These are phyloP conservation scores for Ophiostoma pallidulum DNA, from an alignment of 2,329 filamentous ascomycete species.

Conservation along the genomic window DNA sequence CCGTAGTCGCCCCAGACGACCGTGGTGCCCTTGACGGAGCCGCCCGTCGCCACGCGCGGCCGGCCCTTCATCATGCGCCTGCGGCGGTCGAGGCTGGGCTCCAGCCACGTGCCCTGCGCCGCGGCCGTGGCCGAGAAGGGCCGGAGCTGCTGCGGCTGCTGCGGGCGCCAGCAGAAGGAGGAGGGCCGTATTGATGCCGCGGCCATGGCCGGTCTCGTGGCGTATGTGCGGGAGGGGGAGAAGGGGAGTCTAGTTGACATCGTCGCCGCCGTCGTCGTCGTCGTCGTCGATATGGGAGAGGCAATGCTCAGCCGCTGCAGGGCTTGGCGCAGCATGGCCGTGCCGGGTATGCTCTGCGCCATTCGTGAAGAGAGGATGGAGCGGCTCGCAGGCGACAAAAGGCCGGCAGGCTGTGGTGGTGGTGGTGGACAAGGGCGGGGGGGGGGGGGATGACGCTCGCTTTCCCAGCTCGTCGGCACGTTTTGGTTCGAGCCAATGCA, in stretches of 20 bases:
- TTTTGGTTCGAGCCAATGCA: no score
- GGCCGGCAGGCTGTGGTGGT: no score
- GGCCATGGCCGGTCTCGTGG: background rate
- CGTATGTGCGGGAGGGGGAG: constrained; percentile 9
- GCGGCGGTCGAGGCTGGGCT: constrained; percentile 65
- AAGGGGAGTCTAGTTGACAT: background rate
- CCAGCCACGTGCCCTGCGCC: constrained; percentile 64
- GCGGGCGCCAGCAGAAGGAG: constrained; percentile 10
- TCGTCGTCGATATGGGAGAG: no score
- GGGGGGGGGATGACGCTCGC: no score
- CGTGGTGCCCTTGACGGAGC: constrained; percentile 84
- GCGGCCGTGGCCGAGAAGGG: constrained; percentile 63
- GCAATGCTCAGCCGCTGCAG: constrained; percentile 38
- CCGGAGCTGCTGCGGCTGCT: constrained; percentile 32
- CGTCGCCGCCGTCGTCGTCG: background rate
- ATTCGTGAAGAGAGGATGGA: no score
- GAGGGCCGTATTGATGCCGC: background rate
- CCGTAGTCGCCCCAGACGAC: constrained; percentile 96
- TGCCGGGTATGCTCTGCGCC: constrained; percentile 28
- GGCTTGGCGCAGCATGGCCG: constrained; percentile 36
- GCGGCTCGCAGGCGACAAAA: no score
- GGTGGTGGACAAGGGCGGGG: no score
- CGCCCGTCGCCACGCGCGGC: constrained; percentile 79
- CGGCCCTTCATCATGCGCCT: constrained; percentile 88
- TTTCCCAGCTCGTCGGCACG: no score